These are phyloP conservation scores for Phytopythium montanum DNA, from an alignment of 352 stramenopile genomes.

Conservation along the genomic window DNA sequence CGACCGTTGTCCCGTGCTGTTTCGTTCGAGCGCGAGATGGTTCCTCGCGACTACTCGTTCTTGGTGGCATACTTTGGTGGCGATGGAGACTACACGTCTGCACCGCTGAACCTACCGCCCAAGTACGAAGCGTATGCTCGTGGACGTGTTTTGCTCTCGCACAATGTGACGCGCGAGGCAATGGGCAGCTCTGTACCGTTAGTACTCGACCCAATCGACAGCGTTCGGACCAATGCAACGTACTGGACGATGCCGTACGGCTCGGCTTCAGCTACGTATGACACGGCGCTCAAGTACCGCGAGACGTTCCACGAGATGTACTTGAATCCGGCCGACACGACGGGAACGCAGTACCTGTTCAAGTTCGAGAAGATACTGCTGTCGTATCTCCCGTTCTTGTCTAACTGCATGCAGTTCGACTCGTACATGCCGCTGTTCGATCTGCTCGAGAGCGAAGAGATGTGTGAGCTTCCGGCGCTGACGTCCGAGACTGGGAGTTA, in stretches of 20 bases:
- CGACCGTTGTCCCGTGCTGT: constrained; percentile 77
- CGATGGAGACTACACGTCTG: constrained; percentile 60
- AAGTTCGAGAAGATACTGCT: constrained; percentile 85
- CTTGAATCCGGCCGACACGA: constrained; percentile 39
- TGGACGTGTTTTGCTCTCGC: constrained; percentile 91
- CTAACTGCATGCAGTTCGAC: constrained; percentile 95
- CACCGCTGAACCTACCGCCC: constrained; percentile 93
- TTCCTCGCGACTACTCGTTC: constrained; percentile 90
- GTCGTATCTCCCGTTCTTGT: constrained; percentile 96
- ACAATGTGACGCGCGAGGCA: constrained; percentile 85
- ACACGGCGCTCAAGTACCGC: constrained; percentile 92
- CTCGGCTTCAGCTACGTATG: constrained; percentile 70
- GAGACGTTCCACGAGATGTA: constrained; percentile 95
- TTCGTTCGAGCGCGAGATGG: constrained; percentile 77
- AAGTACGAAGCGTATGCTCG: constrained; percentile 91
- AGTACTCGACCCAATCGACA: constrained; percentile 65
- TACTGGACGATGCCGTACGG: constrained; percentile 77
- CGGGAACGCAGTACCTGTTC: constrained; percentile 53
- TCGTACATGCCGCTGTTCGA: constrained; percentile 93
- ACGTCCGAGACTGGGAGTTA: constrained; percentile 63
- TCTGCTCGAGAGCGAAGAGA: constrained; percentile 84
- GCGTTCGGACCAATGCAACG: constrained; percentile 43
- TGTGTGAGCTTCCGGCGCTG: constrained; percentile 87
- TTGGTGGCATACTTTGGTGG: constrained; percentile 73
- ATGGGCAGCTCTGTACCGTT: constrained; percentile 43